Percentiles rank a stretch among this genome's conserved stretches.
phyloP scores from a whole-genome alignment of 345 rosid genomes.

The Kandelia obovata region DNA sequence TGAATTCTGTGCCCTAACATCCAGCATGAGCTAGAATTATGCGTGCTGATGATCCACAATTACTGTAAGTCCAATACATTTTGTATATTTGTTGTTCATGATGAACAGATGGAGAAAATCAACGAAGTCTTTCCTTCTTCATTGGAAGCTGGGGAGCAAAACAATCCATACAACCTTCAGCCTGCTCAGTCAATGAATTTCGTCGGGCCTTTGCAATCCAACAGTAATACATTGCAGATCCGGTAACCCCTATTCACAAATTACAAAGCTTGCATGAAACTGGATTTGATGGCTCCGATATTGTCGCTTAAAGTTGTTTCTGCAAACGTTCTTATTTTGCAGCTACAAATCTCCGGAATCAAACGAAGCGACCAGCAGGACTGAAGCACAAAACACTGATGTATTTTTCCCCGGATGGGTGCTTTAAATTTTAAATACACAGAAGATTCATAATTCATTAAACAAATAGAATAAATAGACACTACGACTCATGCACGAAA shows the following conservation, averaged over 20 bases:
- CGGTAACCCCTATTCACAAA: not conserved
- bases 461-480: not conserved
- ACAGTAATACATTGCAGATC: not conserved
- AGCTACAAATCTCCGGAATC: conserved; percentile 18
- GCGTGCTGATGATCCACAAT: too few species aligned
- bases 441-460: not conserved
- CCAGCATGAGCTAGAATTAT: too few species aligned
- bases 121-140: conserved; percentile 2
- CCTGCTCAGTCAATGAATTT: conserved; percentile 6
- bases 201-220: conserved; percentile 10
- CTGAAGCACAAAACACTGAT: conserved; percentile 20
- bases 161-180: conserved; percentile 3
- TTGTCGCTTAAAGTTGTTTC: not conserved
- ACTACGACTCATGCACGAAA: not conserved
- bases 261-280: not conserved
- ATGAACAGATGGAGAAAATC: conserved; percentile 24
- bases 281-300: not conserved
- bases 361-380: conserved; percentile 12
- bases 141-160: conserved; percentile 17
- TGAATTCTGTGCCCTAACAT: too few species aligned
- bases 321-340: not conserved
- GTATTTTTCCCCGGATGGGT: conserved; percentile 35
- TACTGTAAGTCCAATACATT: too few species aligned
- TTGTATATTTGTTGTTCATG: not conserved
- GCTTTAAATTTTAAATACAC: conserved; percentile 13